Conservation (phyloP, 257 asterid species). For the Verbena officinalis region DNA sequence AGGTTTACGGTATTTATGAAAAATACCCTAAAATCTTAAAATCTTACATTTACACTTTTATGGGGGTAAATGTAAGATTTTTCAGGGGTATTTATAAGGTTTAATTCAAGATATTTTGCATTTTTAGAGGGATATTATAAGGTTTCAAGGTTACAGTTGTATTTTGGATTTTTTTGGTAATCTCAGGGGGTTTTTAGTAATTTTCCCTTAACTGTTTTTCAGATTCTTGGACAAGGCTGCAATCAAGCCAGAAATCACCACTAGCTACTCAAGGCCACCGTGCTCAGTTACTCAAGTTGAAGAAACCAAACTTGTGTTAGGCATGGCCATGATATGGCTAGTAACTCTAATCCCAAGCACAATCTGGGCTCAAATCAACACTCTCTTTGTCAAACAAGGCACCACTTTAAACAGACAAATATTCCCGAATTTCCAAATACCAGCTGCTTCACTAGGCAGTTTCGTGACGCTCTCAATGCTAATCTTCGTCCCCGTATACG, state of each 20-base stretch:
- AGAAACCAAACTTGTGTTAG: constrained; percentile 64
- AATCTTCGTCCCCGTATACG: constrained; percentile 68
- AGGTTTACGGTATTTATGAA: no score
- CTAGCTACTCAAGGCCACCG: constrained; percentile 28
- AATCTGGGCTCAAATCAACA: constrained; percentile 86
- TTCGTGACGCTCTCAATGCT: constrained; percentile 80
- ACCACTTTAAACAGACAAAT: constrained; percentile 69
- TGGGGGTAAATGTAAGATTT: no score
- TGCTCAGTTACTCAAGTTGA: constrained; percentile 86
- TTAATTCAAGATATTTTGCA: no score
- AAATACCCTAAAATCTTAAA: no score
- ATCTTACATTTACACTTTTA: no score
- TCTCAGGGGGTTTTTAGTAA: no score
- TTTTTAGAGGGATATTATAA: no score
- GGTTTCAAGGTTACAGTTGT: no score
- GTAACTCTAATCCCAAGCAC: constrained; percentile 81
- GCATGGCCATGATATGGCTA: constrained; percentile 81
- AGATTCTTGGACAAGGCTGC: constrained; percentile 92
- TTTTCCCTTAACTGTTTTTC: no score
- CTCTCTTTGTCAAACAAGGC: constrained; percentile 86
- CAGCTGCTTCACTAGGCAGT: constrained; percentile 83
- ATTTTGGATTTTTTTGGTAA: no score
- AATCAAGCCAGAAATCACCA: constrained; percentile 39
- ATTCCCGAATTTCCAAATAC: constrained; percentile 57
- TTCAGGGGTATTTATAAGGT: no score